These are phyloP conservation scores for Pascua sp. DNA, from an alignment of 1,284 basidiomycete genomes.

Conservation along the genomic window DNA sequence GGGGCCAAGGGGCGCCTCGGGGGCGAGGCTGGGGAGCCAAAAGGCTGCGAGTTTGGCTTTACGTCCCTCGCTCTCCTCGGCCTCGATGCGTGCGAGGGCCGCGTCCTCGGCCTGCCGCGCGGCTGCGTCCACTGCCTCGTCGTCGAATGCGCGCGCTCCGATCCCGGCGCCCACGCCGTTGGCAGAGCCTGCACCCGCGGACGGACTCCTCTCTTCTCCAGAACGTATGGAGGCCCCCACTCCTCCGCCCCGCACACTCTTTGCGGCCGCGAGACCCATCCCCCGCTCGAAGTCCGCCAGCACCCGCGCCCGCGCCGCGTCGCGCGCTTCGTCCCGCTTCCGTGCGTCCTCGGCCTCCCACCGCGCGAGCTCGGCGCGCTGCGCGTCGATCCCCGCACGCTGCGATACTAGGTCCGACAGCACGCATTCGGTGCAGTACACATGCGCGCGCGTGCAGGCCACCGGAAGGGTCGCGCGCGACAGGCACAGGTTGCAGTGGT, in stretches of 20 bases:
- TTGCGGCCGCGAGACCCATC: constrained; percentile 57
- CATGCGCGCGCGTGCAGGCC: constrained; percentile 75
- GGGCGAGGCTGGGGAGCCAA: constrained; percentile 85
- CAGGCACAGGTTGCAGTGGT: constrained; percentile 80
- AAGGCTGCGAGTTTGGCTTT: constrained; percentile 88
- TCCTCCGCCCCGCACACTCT: background rate
- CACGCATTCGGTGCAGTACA: constrained; percentile 82
- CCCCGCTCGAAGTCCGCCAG: constrained; percentile 76
- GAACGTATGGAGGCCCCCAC: too few relatives aligned
- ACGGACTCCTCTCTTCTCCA: too few relatives aligned
- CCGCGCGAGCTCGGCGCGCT: constrained; percentile 69
- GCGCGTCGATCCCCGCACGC: constrained; percentile 80
- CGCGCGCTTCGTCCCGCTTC: constrained; percentile 62
- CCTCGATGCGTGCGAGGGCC: constrained; percentile 73
- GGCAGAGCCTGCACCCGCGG: too few relatives aligned
- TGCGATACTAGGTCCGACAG: constrained; percentile 54
- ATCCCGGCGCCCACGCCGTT: too few relatives aligned
- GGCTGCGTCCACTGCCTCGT: constrained; percentile 64
- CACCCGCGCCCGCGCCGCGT: constrained; percentile 76
- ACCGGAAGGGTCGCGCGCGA: constrained; percentile 73
- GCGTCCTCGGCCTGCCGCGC: constrained; percentile 77
- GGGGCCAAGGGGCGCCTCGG: constrained; percentile 62
- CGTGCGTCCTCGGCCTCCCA: constrained; percentile 71
- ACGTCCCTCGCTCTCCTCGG: constrained; percentile 72
- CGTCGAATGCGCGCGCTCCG: constrained; percentile 63